Evolutionary conservation across 164 flowering plant species (phyloP), one percentile per base, ranked within the genome.

Genomic region (Macadamia tetraphylla): DNA sequence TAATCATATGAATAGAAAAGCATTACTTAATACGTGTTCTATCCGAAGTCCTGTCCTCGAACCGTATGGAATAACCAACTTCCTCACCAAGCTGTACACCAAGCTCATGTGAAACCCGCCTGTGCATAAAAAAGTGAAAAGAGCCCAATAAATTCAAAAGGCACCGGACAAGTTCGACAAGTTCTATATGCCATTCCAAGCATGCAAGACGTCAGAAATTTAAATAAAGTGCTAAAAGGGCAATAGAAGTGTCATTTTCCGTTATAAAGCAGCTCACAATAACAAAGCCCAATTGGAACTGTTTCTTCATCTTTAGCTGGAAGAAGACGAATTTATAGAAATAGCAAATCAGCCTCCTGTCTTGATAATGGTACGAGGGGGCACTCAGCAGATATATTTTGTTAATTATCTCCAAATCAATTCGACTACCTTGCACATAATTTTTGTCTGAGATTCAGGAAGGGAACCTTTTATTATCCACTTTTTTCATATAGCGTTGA

Each of bases 21-120:
- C 46, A 58, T 70, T 93, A 91, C 98, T 94, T 94, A 11, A 92
- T 92, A 13, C 71, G 70, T 29, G 99, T 94, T 73, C 71, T 88
- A 40, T 81, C 87, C n/a, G 96, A 88, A 53, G 99, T 92, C 64
- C 99, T 82, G 70, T 94, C 99, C 74, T 94, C 99, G 71, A 94
- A 94, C 29, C 99, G 88, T 63, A 94, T 94, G 10, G 98, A 94
- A 74, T 94, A 94, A 46, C 99, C 97, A n/a, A 92, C 98, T 81
- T 90, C 97, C 70, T 92, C 98, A 13, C 98, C 99, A 51, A 90
- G 85, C 58, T 43, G 80, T 52, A 92, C 97, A 65, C 80, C 88
- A 52, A 94, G 90, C 76, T 92, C 99, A 70, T 90, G 85, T 0
- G 97, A 85, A 67, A 94, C 99, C 46, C 99, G 87, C 75, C 99